Base-by-base conservation (phyloP, 345 rosid genomes). In the Gossypium mustelinum region DNA sequence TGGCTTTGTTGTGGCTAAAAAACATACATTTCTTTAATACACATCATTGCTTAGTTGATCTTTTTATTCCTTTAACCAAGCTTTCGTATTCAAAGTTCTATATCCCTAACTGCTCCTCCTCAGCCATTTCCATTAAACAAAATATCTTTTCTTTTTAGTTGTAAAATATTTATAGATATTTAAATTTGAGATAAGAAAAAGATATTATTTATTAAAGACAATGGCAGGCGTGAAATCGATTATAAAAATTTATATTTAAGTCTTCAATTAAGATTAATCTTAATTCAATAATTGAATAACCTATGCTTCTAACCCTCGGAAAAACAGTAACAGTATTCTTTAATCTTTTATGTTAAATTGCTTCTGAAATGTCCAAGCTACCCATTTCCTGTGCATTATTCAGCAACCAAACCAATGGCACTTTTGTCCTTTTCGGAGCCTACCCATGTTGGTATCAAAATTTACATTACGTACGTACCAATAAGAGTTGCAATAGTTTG, bases 91-190 rank as follows among this genome's bases (percentile, higher is more conserved):
- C 50, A 45, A 45, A 45, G 50, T 45, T 8, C 50, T 45, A 45
- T 45, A 45, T 8, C 12, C 50, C 10, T 43, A 73, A 70, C 75
- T 20, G 55, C 77, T 62, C 74, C 51, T 24, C n/a, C 34, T 3
- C 27, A 12, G 11, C 62, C 79, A 67, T 54, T 80, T 61, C 29
- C 51, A 67, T 4, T 85, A 84, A 78, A 11, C 2, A 43, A 61
- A 52, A 3, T 70, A 2, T 10, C 50, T 45, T 10, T 45, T 45
- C 7, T 34, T 34, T 34, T 34, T 34, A 34, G 41, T 34, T 34
- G 41, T 34, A 34, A 34, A 4, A 4, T 34, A 34, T 34, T 34
- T 34, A 34, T 34, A 34, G 41, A 34, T 34, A 34, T 34, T 34
- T 34, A 5, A 34, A 34, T 34, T 34, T 34, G 41, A 34, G 41